phyloP scores from a whole-genome alignment of 2,329 filamentous ascomycete species.

The Penicillium capsulatum region DNA sequence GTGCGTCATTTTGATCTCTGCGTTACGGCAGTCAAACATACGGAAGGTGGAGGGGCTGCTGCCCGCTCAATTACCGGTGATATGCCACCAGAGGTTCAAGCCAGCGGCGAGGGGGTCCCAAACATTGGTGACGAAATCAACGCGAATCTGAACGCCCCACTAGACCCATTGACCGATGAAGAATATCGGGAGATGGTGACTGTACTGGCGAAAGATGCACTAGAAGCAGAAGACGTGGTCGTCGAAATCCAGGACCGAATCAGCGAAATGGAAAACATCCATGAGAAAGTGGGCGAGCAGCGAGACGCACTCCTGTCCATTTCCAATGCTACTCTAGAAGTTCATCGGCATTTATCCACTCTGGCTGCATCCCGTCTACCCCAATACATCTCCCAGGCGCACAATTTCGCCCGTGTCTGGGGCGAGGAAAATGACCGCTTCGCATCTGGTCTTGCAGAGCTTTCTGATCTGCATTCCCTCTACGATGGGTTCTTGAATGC shows the following conservation, averaged over 20 bases:
- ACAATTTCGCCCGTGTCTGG: constrained; percentile 57
- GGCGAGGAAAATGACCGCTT: constrained; percentile 69
- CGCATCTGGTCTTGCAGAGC: constrained; percentile 64
- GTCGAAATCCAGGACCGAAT: constrained; percentile 69
- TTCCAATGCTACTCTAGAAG: constrained; percentile 57
- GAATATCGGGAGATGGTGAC: constrained; percentile 79
- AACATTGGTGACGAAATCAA: constrained; percentile 33
- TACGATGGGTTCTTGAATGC: constrained; percentile 82
- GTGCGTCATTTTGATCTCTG: constrained; percentile 90
- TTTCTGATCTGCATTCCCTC: constrained; percentile 72
- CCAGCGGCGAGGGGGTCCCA: constrained; percentile 28
- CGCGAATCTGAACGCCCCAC: constrained; percentile 42
- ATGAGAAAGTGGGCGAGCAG: constrained; percentile 60
- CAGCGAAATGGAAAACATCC: constrained; percentile 69
- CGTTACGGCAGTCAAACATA: constrained; percentile 84
- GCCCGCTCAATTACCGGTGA: constrained; percentile 64
- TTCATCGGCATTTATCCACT: constrained; percentile 63
- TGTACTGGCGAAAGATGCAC: constrained; percentile 60
- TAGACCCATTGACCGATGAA: constrained; percentile 68
- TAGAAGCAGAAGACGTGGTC: constrained; percentile 60
- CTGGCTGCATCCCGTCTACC: constrained; percentile 61
- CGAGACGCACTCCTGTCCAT: constrained; percentile 54
- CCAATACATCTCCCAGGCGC: constrained; percentile 46
- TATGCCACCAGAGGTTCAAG: constrained; percentile 50
- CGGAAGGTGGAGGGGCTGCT: constrained; percentile 72